These are phyloP conservation scores for Scedosporium apiospermum DNA, from an alignment of 2,329 filamentous ascomycete genomes.

Conservation along the genomic window DNA sequence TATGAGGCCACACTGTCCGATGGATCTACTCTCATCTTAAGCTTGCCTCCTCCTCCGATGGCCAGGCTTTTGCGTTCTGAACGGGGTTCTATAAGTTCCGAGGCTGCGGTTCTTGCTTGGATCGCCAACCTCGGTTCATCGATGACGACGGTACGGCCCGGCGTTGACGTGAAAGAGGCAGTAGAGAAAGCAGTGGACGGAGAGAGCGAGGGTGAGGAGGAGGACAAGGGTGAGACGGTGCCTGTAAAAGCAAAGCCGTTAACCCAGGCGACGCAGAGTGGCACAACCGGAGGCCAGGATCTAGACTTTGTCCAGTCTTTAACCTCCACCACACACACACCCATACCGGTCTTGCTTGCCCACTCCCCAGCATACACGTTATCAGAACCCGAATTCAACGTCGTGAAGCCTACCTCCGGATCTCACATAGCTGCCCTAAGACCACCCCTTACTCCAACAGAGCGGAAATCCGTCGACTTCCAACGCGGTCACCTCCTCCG, in stretches of 20 bases:
- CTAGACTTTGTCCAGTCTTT: neutral
- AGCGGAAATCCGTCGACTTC: slow-evolving; percentile 30
- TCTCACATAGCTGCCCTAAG: slow-evolving; percentile 25
- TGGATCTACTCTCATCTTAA: slow-evolving; percentile 28
- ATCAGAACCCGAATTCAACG: slow-evolving; percentile 28
- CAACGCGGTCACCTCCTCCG: slow-evolving; percentile 38
- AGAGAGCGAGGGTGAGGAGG: neutral
- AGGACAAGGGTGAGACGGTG: neutral
- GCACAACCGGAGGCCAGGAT: neutral
- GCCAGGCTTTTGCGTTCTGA: slow-evolving; percentile 37
- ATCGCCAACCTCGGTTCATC: slow-evolving; percentile 18
- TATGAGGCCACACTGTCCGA: slow-evolving; percentile 34
- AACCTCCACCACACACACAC: slow-evolving; percentile 7
- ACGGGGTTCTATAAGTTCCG: slow-evolving; percentile 31
- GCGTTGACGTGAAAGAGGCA: neutral
- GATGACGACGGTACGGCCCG: neutral
- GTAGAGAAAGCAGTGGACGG: neutral
- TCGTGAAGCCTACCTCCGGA: slow-evolving; percentile 29
- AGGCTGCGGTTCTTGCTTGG: slow-evolving; percentile 36
- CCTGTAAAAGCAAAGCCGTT: neutral
- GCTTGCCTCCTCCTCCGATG: slow-evolving; percentile 30
- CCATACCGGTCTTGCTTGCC: slow-evolving; percentile 30
- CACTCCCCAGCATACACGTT: slow-evolving; percentile 22
- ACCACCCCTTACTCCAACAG: slow-evolving; percentile 20
- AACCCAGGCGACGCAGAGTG: neutral